Base-by-base conservation (phyloP, 208 protist species). In the Leishmania gerbilli region DNA sequence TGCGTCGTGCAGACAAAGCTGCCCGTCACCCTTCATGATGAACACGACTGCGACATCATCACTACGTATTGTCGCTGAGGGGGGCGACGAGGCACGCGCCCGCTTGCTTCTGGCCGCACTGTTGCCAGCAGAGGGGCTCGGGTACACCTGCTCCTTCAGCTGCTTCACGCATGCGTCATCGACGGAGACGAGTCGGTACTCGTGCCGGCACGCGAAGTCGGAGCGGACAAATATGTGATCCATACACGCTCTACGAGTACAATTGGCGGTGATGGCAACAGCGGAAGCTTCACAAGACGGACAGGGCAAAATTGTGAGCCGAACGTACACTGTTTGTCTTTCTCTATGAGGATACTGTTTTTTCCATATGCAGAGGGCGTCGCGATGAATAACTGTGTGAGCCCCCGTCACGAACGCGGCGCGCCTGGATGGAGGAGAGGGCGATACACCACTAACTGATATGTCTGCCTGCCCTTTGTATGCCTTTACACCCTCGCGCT, bases 121-220 rank as follows among this genome's bases (percentile, higher is more conserved):
- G 3, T 42, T 6, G 15, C 24, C 15, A 21, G 27, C 17, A 49
- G n/a, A 31, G 42, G n/a, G 5, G 58, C 3, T 51, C 53, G 76
- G 47, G 55, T 42, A 77, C 68, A 60, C 72, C 60, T 77, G 71
- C 34, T 69, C 37, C 34, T 60, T 4, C 9, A 90, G 45, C 19
- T 72, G 51, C 24, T 49, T 55, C 64, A 88, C 65, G 60, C 86
- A 86, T 9, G 79, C 74, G 4, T 84, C 81, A 47, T 91, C 89
- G 1, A 94, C 77, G 1, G 85, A 76, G n/a, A 95, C 49, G 2
- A 95, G 77, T 55, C 90, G 82, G 64, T 88, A 95, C 34, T 90
- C 87, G 34, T 76, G 49, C 45, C 71, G 74, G 13, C 65, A 56
- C 1, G 77, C 83, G 81, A 93, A 95, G 72, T 93, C 79, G 9